These are phyloP conservation scores for Triticum turgidum DNA, from an alignment of 176 grass and related monocot species.

Conservation along the genomic window DNA sequence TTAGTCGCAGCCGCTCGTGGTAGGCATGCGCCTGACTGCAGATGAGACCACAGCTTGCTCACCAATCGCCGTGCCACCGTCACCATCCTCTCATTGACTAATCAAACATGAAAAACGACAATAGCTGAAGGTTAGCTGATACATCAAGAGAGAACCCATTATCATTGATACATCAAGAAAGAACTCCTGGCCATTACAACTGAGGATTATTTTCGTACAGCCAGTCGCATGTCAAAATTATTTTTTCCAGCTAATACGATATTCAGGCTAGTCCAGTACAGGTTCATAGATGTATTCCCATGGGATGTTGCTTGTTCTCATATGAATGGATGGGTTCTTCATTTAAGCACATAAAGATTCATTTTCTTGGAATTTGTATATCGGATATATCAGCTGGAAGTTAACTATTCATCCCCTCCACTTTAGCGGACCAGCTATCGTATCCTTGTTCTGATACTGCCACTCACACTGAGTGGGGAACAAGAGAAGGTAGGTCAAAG, in stretches of 20 bases:
- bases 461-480: conserved; percentile 4
- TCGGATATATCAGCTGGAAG: conserved; percentile 10
- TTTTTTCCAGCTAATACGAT: background rate
- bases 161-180: conserved; percentile 4
- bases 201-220: background rate
- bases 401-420: background rate
- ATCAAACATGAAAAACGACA: background rate
- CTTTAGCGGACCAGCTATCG: background rate
- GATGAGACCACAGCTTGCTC: conserved; percentile 27
- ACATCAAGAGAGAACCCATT: background rate
- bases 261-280: background rate
- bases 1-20: conserved; percentile 26
- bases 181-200: background rate
- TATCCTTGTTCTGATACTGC: conserved; percentile 7
- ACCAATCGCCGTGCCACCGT: conserved; percentile 34
- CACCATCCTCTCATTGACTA: conserved; percentile 57
- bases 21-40: background rate
- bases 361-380: background rate
- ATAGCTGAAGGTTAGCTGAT: conserved; percentile 3
- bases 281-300: background rate
- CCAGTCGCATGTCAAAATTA: background rate
- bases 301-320: background rate
- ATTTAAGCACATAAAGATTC: background rate
- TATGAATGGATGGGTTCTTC: background rate
- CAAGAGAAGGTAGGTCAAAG: conserved; percentile 29